phyloP scores from a whole-genome alignment of 805 yeast species.

The Saturnispora sekii region DNA sequence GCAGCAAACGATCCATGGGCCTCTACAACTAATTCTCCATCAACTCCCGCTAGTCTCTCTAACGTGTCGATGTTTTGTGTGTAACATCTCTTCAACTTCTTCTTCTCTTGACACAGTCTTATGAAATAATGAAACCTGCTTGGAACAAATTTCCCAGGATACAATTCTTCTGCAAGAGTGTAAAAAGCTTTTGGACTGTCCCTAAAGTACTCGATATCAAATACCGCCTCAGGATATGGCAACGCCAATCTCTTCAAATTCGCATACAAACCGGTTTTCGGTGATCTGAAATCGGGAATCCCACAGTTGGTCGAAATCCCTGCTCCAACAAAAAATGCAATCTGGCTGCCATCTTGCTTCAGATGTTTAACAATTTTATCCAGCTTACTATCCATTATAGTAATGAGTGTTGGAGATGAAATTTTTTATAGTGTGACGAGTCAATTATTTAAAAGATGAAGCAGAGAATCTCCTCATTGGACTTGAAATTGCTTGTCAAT shows the following conservation, averaged over 20 bases:
- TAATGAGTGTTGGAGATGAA: background rate
- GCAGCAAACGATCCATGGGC: constrained; percentile 93
- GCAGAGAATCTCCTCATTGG: constrained; percentile 84
- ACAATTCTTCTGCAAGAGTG: constrained; percentile 71
- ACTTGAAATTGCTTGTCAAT: constrained; percentile 56
- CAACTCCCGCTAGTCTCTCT: constrained; percentile 76
- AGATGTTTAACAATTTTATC: constrained; percentile 18
- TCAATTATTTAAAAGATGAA: constrained; percentile 25
- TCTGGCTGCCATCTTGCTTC: constrained; percentile 26
- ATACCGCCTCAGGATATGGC: constrained; percentile 94
- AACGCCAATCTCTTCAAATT: constrained; percentile 63
- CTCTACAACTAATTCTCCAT: constrained; percentile 57
- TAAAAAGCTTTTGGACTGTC: constrained; percentile 78
- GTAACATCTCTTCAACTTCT: constrained; percentile 57
- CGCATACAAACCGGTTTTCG: constrained; percentile 79
- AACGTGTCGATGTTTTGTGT: constrained; percentile 92
- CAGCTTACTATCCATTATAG: constrained; percentile 18
- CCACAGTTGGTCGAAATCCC: constrained; percentile 93
- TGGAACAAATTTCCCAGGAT: constrained; percentile 82
- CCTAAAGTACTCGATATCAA: constrained; percentile 74
- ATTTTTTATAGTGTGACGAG: background rate
- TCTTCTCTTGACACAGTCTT: constrained; percentile 54
- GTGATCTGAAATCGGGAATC: constrained; percentile 91
- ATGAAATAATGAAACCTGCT: constrained; percentile 74
- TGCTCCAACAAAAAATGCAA: constrained; percentile 77